These are phyloP conservation scores for Arctostaphylos glauca DNA, from an alignment of 148 eudicot species.

Conservation along the genomic window DNA sequence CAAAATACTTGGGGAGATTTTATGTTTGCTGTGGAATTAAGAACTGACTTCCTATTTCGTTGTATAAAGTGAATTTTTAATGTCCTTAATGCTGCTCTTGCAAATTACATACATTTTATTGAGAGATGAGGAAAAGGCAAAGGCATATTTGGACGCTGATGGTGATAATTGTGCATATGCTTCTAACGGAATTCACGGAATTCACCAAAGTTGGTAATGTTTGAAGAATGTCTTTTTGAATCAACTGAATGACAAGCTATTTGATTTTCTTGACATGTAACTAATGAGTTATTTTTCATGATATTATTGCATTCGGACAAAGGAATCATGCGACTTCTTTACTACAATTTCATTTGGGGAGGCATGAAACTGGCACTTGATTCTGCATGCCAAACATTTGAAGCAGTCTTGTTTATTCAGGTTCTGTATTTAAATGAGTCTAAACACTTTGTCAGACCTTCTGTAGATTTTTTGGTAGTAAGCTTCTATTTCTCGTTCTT, in stretches of 20 bases:
- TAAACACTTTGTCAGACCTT: not conserved
- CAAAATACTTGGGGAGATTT: not conserved
- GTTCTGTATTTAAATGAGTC: not conserved
- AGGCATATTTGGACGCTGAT: not conserved
- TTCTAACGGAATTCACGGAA: too few species aligned
- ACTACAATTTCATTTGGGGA: too few species aligned
- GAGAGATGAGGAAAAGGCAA: not conserved
- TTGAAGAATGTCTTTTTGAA: not conserved
- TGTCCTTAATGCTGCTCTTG: not conserved
- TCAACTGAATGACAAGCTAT: too few species aligned
- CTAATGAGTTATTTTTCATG: too few species aligned
- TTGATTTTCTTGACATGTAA: too few species aligned
- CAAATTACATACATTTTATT: not conserved
- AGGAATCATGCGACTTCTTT: too few species aligned
- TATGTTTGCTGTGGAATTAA: not conserved
- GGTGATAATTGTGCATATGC: not conserved
- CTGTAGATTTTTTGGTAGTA: not conserved
- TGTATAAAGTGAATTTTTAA: not conserved
- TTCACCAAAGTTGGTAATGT: not conserved
- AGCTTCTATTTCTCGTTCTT: not conserved
- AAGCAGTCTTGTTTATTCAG: not conserved
- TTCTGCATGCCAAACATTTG: not conserved
- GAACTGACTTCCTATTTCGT: not conserved
- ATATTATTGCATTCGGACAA: too few species aligned
- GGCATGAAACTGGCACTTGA: not conserved